Conservation (phyloP, 2,329 filamentous ascomycete genomes). For the Hymenoscyphus occultus region DNA sequence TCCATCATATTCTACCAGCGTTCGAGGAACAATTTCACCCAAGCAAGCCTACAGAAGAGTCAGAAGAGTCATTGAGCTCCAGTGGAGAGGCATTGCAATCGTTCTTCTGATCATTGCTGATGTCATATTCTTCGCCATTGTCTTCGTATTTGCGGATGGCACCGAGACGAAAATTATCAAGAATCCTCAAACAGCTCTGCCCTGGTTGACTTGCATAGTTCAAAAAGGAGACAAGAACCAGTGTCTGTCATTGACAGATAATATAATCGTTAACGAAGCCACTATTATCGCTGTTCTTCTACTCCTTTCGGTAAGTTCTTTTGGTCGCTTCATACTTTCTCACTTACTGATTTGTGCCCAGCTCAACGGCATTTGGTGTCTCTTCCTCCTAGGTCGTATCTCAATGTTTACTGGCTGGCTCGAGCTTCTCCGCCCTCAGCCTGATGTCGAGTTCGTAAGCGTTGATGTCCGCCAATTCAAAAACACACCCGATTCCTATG, state of each 20-base stretch:
- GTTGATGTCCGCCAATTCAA: conserved; percentile 66
- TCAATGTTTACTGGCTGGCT: conserved; percentile 86
- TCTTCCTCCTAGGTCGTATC: conserved; percentile 76
- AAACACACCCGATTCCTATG: conserved; percentile 67
- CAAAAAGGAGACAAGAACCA: conserved; percentile 56
- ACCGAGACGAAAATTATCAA: conserved; percentile 40
- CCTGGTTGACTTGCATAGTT: conserved; percentile 74
- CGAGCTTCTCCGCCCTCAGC: conserved; percentile 56
- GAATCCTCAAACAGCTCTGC: conserved; percentile 46
- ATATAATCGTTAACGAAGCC: conserved; percentile 68
- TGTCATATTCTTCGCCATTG: conserved; percentile 88
- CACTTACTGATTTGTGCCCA: conserved; percentile 36
- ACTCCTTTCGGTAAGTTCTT: conserved; percentile 67
- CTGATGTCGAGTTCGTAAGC: conserved; percentile 81
- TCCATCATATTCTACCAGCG: conserved; percentile 72
- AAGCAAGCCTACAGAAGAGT: conserved; percentile 86
- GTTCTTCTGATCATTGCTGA: conserved; percentile 87
- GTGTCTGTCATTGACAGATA: conserved; percentile 60
- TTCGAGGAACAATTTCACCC: conserved; percentile 67
- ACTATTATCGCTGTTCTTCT: conserved; percentile 80
- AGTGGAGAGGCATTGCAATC: conserved; percentile 91
- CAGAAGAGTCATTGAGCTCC: conserved; percentile 79
- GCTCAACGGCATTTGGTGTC: conserved; percentile 81
- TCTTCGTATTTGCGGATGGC: conserved; percentile 86
- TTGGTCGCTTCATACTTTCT: background rate